Evolutionary conservation across 2,329 filamentous ascomycete genomes (phyloP).

Genomic region (Ceratocystis cacaofunesta): DNA sequence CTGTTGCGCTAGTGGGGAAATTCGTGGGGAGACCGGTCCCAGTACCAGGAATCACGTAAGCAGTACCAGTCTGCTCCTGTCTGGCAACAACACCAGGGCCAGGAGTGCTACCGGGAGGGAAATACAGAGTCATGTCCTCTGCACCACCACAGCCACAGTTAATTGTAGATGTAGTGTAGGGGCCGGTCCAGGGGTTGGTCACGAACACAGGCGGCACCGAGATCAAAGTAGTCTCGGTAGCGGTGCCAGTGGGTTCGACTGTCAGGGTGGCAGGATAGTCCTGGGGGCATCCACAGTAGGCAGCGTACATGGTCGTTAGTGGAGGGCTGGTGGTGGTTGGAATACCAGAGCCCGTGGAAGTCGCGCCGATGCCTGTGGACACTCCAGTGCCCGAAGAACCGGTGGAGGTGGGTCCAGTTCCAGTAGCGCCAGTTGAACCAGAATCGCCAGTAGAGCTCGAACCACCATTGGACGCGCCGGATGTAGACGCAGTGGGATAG

Average conservation of each 20-base stretch:
- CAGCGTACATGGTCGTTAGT: neutral
- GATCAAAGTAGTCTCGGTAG: slow-evolving; percentile 9
- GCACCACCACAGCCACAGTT: slow-evolving; percentile 10
- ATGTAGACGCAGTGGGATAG: neutral
- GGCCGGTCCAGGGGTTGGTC: slow-evolving; percentile 12
- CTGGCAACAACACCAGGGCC: slow-evolving; percentile 2
- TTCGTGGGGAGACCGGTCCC: neutral
- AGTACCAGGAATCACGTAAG: slow-evolving; percentile 4
- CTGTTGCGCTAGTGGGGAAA: neutral
- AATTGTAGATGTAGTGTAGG: slow-evolving; percentile 7
- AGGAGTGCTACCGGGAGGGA: slow-evolving; percentile 10
- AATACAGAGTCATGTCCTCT: slow-evolving; percentile 11
- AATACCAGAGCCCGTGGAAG: neutral
- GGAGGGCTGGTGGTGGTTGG: neutral
- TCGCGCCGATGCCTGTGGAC: neutral
- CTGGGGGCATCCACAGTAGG: slow-evolving; percentile 12
- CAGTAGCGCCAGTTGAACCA: neutral
- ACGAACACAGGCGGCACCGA: slow-evolving; percentile 9
- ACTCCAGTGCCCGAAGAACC: neutral
- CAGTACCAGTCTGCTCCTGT: slow-evolving; percentile 9
- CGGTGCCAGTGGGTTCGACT: slow-evolving; percentile 10
- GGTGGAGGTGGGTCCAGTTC: neutral
- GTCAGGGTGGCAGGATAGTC: slow-evolving; percentile 12
- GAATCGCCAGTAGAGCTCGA: neutral
- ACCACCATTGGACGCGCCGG: neutral